phyloP scores from a whole-genome alignment of 73 alveolate species.

The Stentor roeselii region DNA sequence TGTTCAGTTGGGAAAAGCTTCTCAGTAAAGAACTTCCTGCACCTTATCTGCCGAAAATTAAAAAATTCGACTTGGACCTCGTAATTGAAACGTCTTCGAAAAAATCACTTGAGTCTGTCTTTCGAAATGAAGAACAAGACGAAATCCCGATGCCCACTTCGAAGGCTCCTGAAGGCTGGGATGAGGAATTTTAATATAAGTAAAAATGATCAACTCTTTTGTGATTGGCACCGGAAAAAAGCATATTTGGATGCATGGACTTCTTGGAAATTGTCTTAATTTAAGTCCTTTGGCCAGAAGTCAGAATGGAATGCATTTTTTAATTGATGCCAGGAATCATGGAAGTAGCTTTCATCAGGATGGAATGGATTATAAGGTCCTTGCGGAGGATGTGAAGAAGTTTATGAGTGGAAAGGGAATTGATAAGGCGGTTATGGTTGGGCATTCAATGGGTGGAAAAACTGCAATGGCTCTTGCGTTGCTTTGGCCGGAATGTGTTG shows the following conservation, averaged over 20 bases:
- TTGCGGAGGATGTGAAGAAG: slow-evolving; percentile 55
- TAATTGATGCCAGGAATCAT: slow-evolving; percentile 60
- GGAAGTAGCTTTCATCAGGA: slow-evolving; percentile 50
- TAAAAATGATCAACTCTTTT: slow-evolving; percentile 13
- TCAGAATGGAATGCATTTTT: background rate
- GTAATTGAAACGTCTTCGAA: too few species aligned
- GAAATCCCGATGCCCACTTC: too few species aligned
- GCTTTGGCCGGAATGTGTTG: slow-evolving; percentile 55
- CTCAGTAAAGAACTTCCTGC: too few species aligned
- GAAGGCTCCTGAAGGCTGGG: too few species aligned
- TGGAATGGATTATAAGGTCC: slow-evolving; percentile 41
- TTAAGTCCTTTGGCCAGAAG: background rate
- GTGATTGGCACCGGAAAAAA: slow-evolving; percentile 5
- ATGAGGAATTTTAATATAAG: too few species aligned
- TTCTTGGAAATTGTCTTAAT: slow-evolving; percentile 4
- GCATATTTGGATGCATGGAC: slow-evolving; percentile 22
- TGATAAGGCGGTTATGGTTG: slow-evolving; percentile 50
- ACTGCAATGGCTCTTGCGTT: slow-evolving; percentile 53
- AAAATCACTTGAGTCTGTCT: too few species aligned
- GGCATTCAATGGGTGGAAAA: slow-evolving; percentile 71
- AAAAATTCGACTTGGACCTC: too few species aligned
- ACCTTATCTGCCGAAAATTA: too few species aligned
- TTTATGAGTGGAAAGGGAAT: slow-evolving; percentile 47
- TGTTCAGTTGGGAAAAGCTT: too few species aligned
- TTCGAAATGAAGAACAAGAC: too few species aligned